Conservation (phyloP, 1,284 basidiomycete species). For the Sparassis latifolia region DNA sequence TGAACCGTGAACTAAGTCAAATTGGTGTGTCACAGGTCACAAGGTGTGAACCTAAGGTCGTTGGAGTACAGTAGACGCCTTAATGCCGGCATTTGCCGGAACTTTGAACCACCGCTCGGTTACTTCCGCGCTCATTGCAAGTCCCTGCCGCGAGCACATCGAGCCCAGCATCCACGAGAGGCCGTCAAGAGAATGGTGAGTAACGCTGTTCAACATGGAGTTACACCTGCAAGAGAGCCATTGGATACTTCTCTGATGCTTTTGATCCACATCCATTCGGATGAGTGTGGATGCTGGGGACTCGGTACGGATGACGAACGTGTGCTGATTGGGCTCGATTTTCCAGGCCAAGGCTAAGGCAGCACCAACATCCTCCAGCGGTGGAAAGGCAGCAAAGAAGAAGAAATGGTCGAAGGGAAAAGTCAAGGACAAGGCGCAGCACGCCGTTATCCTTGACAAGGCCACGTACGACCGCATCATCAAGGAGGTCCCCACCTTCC, state of each 20-base stretch:
- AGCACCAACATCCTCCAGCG: conserved; percentile 57
- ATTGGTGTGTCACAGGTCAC: no score
- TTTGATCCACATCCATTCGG: no score
- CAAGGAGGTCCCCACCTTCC: conserved; percentile 99
- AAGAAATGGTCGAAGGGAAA: conserved; percentile 99
- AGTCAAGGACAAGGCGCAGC: conserved; percentile 98
- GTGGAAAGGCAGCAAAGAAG: conserved; percentile 89
- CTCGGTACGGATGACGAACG: conserved; percentile 18
- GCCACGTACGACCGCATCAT: conserved; percentile 89
- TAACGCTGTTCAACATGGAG: conserved; percentile 5
- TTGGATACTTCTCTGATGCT: no score
- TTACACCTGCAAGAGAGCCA: no score
- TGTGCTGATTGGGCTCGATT: conserved; percentile 1
- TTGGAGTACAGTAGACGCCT: no score
- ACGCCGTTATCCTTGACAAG: conserved; percentile 93
- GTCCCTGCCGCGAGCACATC: no score
- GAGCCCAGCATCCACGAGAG: conserved; percentile 19
- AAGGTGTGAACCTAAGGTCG: no score
- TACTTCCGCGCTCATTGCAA: no score
- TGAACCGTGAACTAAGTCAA: no score
- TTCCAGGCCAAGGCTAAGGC: conserved; percentile 76
- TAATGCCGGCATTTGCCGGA: no score
- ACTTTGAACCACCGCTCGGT: conserved; percentile 9
- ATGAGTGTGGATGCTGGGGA: conserved; percentile 21
- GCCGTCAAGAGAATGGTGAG: conserved; percentile 29